These are phyloP conservation scores for Saccharomyces pastorianus DNA, from an alignment of 1,139 yeast genomes.

Conservation along the genomic window DNA sequence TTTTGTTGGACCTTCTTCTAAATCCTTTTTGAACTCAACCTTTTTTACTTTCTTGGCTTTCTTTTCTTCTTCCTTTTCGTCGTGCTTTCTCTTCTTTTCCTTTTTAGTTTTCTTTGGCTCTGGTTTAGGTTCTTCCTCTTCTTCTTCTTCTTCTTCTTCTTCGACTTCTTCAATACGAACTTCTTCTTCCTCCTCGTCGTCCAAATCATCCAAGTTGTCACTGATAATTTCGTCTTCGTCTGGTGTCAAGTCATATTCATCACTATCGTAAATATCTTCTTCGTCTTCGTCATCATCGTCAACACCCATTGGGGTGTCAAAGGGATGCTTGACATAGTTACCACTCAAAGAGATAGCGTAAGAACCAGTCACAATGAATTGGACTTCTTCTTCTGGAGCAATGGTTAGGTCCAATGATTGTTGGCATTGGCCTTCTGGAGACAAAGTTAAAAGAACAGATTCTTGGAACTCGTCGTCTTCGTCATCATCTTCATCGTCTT, in stretches of 20 bases:
- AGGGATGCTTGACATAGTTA: conserved; percentile 93
- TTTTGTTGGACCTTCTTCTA: conserved; percentile 89
- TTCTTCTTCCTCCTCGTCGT: conserved; percentile 51
- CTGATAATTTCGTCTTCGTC: conserved; percentile 74
- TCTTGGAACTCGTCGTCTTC: conserved; percentile 67
- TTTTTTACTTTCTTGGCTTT: conserved; percentile 47
- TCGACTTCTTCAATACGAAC: conserved; percentile 38
- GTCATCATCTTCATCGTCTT: conserved; percentile 31
- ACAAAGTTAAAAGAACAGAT: conserved; percentile 78
- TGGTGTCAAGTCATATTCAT: conserved; percentile 81
- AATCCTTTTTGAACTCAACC: conserved; percentile 81
- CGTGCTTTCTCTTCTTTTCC: conserved; percentile 27
- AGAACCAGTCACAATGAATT: conserved; percentile 91
- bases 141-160: conserved; percentile 32
- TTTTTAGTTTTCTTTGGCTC: conserved; percentile 34
- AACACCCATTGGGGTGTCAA: conserved; percentile 43
- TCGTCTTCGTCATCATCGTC: conserved; percentile 44
- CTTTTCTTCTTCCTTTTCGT: conserved; percentile 27
- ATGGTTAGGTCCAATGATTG: conserved; percentile 86
- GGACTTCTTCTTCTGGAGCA: conserved; percentile 88
- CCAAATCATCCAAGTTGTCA: conserved; percentile 53
- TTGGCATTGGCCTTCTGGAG: conserved; percentile 79
- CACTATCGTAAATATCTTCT: conserved; percentile 47
- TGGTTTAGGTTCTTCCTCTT: conserved; percentile 38
- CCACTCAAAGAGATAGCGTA: conserved; percentile 89